Percentiles rank a stretch among this genome's conserved stretches.
These are phyloP conservation scores for Aureobasidium sp. DNA, from an alignment of 2,329 filamentous ascomycete genomes.

Conservation along the genomic window DNA sequence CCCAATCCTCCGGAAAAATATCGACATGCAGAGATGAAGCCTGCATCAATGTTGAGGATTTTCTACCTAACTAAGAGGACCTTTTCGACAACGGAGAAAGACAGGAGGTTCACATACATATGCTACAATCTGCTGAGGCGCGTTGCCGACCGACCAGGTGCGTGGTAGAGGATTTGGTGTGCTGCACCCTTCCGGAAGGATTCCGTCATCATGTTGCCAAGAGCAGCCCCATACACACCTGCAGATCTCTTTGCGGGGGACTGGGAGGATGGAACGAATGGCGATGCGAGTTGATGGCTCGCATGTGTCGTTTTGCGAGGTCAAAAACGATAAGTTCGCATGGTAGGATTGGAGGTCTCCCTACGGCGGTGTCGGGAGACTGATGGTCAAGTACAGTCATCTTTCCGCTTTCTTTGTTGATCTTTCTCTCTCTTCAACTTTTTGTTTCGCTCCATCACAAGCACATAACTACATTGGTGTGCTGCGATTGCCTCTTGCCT, in stretches of 20 bases:
- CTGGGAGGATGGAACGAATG: background rate
- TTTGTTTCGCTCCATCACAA: background rate
- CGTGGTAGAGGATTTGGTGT: background rate
- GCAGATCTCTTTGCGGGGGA: constrained; percentile 7
- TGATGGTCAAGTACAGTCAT: background rate
- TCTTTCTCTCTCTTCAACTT: background rate
- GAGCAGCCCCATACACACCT: background rate
- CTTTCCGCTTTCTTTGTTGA: background rate
- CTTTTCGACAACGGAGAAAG: background rate
- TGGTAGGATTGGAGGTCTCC: background rate
- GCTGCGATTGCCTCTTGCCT: background rate
- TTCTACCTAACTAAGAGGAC: background rate
- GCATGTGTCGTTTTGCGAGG: constrained; percentile 6
- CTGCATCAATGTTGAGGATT: no score
- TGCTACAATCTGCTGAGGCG: background rate
- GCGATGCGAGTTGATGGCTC: background rate
- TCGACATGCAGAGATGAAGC: background rate
- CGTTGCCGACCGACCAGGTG: background rate
- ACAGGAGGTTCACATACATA: no score
- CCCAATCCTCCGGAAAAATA: background rate
- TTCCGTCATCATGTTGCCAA: constrained; percentile 9
- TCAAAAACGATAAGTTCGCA: background rate
- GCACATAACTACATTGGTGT: background rate
- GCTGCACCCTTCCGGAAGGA: background rate
- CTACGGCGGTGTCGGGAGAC: background rate